Conservation (phyloP, 1,284 basidiomycete genomes). For the Rugosomyces carneus region DNA sequence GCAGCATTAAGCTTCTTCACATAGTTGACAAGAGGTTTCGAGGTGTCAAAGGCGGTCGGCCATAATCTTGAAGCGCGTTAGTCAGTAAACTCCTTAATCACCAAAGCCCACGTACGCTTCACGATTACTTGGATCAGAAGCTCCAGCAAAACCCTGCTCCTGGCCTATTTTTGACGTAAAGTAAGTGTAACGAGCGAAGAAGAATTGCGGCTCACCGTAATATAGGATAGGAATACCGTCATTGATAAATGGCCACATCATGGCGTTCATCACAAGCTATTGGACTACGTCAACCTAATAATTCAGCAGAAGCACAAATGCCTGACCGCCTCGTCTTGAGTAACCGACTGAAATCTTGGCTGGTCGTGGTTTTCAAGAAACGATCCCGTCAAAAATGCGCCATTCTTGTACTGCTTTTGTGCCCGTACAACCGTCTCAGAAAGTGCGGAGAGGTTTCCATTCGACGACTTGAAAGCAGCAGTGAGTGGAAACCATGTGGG, state of each 20-base stretch:
- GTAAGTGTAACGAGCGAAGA: not conserved
- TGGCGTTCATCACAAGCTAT: constrained; percentile 43
- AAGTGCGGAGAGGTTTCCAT: constrained; percentile 52
- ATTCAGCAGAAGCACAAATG: no score
- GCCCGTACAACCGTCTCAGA: constrained; percentile 36
- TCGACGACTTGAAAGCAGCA: constrained; percentile 46
- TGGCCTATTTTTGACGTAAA: constrained; percentile 33
- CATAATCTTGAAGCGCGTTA: constrained; percentile 41
- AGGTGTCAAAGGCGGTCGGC: constrained; percentile 43
- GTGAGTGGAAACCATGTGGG: constrained; percentile 61
- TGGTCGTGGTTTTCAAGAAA: constrained; percentile 82
- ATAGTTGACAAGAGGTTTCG: constrained; percentile 46
- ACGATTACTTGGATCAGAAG: constrained; percentile 50
- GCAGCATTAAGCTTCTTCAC: constrained; percentile 55
- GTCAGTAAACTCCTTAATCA: not conserved
- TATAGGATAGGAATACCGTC: constrained; percentile 67
- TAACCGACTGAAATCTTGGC: constrained; percentile 56
- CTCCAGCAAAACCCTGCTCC: constrained; percentile 59
- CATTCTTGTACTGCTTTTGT: constrained; percentile 41
- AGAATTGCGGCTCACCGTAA: constrained; percentile 35
- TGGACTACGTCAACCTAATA: not conserved
- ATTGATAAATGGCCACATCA: constrained; percentile 43
- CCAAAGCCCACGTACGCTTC: constrained; percentile 43
- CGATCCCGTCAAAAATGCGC: constrained; percentile 53
- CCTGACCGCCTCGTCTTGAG: constrained; percentile 33